Evolutionary conservation across 805 yeast species (phyloP).

Genomic region (Kurtzmaniella fragi): DNA sequence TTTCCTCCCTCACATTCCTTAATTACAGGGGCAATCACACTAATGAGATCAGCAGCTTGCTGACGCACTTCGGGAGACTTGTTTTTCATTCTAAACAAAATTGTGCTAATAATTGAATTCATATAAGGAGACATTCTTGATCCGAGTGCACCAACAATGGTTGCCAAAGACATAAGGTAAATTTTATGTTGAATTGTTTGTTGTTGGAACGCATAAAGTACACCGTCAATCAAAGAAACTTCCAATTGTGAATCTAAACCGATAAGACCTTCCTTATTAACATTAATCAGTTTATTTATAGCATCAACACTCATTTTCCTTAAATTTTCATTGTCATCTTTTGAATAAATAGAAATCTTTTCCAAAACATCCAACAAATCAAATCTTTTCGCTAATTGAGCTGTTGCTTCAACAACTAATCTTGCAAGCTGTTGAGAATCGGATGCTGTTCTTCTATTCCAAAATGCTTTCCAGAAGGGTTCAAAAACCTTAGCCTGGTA

Average conservation of each 20-base stretch:
- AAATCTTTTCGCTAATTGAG: constrained; percentile 57
- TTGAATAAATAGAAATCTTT: constrained; percentile 51
- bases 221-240: constrained; percentile 69
- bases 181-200: constrained; percentile 38
- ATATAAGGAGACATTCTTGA: constrained; percentile 64
- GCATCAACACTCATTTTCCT: constrained; percentile 77
- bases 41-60: constrained; percentile 77
- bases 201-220: constrained; percentile 75
- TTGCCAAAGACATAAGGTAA: constrained; percentile 59
- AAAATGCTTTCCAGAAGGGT: constrained; percentile 64
- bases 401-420: constrained; percentile 69
- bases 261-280: constrained; percentile 23
- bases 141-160: constrained; percentile 59
- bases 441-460: constrained; percentile 79
- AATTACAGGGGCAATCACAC: constrained; percentile 61
- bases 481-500: constrained; percentile 50
- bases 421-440: constrained; percentile 49
- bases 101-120: constrained; percentile 64
- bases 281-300: constrained; percentile 49
- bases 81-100: constrained; percentile 68
- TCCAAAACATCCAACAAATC: constrained; percentile 62
- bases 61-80: constrained; percentile 69
- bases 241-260: constrained; percentile 64
- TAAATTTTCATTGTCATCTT: constrained; percentile 79
- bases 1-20: constrained; percentile 53